Percentiles rank a stretch among this genome's conserved stretches.
Evolutionary conservation across 1,139 yeast species (phyloP).

Genomic region (Saccharomycopsis phalli): DNA sequence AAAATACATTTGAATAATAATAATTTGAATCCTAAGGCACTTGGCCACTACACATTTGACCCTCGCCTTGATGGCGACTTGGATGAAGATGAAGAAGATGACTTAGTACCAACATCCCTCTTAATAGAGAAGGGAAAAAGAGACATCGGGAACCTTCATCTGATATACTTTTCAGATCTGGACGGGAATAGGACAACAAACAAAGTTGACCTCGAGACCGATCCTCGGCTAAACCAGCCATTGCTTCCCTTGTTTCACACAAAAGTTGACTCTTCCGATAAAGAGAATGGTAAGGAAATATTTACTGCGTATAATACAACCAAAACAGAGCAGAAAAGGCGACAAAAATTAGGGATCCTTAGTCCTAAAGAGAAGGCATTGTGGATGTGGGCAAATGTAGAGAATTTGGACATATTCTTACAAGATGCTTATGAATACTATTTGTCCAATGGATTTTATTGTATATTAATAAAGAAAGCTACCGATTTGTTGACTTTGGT

Average conservation of each 20-base stretch:
- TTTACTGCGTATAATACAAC: constrained; percentile 1
- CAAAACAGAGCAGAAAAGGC: constrained; percentile 23
- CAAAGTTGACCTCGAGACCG: constrained; percentile 4
- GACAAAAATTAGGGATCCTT: constrained; percentile 27
- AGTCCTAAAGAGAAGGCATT: constrained; percentile 73
- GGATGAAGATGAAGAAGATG: constrained; percentile 3
- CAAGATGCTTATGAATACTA: constrained; percentile 79
- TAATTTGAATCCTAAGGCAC: neutral
- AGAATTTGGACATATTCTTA: constrained; percentile 78
- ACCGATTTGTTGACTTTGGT: constrained; percentile 65
- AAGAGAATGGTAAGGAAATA: neutral
- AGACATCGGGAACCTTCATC: neutral
- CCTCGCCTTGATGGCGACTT: constrained; percentile 7
- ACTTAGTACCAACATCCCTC: constrained; percentile 2
- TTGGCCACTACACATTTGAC: neutral
- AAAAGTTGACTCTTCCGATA: neutral
- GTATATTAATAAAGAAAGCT: constrained; percentile 57
- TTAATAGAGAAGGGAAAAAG: neutral
- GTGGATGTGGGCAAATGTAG: constrained; percentile 95
- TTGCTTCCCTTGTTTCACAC: constrained; percentile 10
- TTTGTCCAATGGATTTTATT: constrained; percentile 73
- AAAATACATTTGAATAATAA: no score
- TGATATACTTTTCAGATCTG: constrained; percentile 7
- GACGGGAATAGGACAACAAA: constrained; percentile 24
- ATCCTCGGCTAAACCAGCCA: neutral